A percentile compares a stretch with the other conserved stretches of the same genome.
These are phyloP conservation scores for Vaccinium macrocarpon DNA, from an alignment of 148 eudicot species.

Conservation along the genomic window DNA sequence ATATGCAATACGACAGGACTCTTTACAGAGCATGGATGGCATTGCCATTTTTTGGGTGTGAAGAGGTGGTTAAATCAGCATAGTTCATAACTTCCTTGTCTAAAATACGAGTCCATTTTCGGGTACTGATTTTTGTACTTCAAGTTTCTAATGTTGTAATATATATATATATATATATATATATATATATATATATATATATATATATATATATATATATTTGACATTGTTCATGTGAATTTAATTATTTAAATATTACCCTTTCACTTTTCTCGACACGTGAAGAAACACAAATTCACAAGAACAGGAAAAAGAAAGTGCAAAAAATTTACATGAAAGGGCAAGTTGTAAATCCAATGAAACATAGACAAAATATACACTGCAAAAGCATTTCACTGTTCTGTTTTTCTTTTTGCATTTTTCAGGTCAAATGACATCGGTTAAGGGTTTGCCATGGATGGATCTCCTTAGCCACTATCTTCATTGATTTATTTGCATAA, in stretches of 20 bases:
- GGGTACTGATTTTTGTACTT: background rate
- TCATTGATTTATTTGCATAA: background rate
- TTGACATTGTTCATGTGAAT: background rate
- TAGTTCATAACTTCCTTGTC: background rate
- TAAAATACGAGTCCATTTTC: background rate
- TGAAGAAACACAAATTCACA: background rate
- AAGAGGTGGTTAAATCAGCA: background rate
- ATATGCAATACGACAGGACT: background rate
- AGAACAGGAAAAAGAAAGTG: background rate
- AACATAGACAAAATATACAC: background rate
- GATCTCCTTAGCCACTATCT: constrained; percentile 6
- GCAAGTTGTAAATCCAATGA: background rate
- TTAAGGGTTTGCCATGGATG: background rate
- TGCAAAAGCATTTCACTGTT: background rate
- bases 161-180: no score
- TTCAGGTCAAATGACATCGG: background rate
- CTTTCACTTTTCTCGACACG: background rate
- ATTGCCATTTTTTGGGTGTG: background rate
- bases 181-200: no score
- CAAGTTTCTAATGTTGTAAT: no score
- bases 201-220: no score
- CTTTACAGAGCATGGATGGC: background rate
- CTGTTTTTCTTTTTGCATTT: background rate
- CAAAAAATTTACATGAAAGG: background rate
- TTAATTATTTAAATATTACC: no score